These are phyloP conservation scores for Rhynchospora pubera DNA, from an alignment of 176 grass and related monocot species.

Conservation along the genomic window DNA sequence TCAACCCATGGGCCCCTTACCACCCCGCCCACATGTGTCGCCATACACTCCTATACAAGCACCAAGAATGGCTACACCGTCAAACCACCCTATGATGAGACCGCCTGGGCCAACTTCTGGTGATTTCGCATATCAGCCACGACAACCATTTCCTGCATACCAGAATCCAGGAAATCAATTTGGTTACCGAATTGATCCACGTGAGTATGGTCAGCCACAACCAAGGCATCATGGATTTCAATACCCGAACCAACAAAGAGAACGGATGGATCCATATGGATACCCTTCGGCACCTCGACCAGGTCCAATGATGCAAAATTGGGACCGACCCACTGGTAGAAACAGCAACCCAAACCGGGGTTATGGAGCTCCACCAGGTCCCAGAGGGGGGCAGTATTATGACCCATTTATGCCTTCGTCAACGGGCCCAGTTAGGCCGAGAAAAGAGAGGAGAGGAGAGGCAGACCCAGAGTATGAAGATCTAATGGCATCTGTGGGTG, in stretches of 20 bases:
- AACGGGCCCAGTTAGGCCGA: neutral
- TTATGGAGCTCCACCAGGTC: conserved; percentile 11
- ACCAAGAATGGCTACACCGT: conserved; percentile 6
- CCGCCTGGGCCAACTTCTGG: conserved; percentile 39
- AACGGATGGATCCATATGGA: conserved; percentile 22
- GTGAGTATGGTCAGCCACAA: conserved; percentile 22
- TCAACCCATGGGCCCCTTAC: neutral
- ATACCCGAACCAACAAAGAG: conserved; percentile 15
- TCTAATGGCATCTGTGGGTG: conserved; percentile 69
- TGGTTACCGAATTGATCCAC: conserved; percentile 36
- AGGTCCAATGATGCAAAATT: conserved; percentile 12
- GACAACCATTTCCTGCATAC: conserved; percentile 37
- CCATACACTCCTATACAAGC: conserved; percentile 18
- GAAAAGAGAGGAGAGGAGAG: conserved; percentile 27
- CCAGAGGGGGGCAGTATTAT: conserved; percentile 40
- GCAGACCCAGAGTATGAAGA: conserved; percentile 59
- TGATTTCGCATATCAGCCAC: conserved; percentile 67
- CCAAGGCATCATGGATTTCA: conserved; percentile 21
- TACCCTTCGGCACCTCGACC: conserved; percentile 14
- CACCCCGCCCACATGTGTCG: neutral
- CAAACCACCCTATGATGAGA: conserved; percentile 26
- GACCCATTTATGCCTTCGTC: conserved; percentile 51
- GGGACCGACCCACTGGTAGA: conserved; percentile 16
- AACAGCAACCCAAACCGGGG: neutral
- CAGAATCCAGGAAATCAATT: conserved; percentile 27